phyloP scores from a whole-genome alignment of 75 land plant species.

The Sequoiadendron giganteum region DNA sequence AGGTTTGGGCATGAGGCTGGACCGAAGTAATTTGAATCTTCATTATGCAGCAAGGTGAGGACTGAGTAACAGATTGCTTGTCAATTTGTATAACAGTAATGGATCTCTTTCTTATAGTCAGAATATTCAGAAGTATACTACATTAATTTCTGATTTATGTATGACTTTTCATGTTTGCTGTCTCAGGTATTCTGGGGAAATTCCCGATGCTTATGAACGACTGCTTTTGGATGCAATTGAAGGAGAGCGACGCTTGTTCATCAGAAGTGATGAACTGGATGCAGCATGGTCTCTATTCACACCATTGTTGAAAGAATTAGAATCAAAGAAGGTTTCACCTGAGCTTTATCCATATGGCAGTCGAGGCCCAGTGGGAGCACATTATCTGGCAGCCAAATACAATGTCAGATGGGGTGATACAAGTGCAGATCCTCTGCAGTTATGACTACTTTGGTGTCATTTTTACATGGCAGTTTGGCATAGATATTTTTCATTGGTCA shows the following conservation, averaged over 20 bases:
- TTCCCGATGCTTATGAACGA: constrained; percentile 96
- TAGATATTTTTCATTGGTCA: neutral
- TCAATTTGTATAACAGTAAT: neutral
- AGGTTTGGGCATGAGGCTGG: constrained; percentile 92
- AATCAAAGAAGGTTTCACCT: constrained; percentile 68
- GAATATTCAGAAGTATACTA: neutral
- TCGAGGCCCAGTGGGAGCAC: constrained; percentile 91
- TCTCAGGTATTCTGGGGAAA: constrained; percentile 72
- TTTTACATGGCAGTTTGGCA: neutral
- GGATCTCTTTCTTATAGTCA: neutral
- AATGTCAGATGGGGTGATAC: constrained; percentile 92
- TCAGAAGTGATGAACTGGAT: constrained; percentile 88
- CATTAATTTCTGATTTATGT: constrained; percentile 4
- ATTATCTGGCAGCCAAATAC: constrained; percentile 90
- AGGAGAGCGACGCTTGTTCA: constrained; percentile 88
- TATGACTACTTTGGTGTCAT: neutral
- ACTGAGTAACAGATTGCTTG: constrained; percentile 3
- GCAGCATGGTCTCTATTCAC: constrained; percentile 95
- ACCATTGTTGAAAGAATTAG: constrained; percentile 84
- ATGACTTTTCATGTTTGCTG: neutral
- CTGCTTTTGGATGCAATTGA: constrained; percentile 89
- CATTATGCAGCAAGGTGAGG: constrained; percentile 84
- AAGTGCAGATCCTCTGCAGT: constrained; percentile 24
- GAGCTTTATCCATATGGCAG: constrained; percentile 94
- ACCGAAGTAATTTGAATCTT: constrained; percentile 87